Percentiles rank a stretch among this genome's conserved stretches.
These are phyloP conservation scores for Fomitopsis serialis DNA, from an alignment of 768 basidiomycete species.

Conservation along the genomic window DNA sequence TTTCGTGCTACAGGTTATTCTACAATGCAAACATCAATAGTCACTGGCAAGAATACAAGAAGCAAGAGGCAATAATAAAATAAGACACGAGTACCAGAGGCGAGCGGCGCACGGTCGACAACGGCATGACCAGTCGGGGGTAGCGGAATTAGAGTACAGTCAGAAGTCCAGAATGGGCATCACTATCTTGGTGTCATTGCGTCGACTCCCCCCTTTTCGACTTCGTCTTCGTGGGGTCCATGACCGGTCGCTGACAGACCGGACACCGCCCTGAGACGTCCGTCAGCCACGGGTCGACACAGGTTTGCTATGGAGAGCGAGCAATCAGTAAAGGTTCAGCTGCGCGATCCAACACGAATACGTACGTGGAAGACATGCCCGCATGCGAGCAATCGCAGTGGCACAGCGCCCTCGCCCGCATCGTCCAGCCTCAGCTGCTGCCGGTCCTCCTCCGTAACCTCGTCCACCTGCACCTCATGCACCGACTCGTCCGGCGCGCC, in stretches of 20 bases:
- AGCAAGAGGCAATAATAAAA: background rate
- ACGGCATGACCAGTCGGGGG: too few relatives aligned
- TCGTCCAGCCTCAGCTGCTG: constrained; percentile 52
- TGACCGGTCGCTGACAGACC: constrained; percentile 74
- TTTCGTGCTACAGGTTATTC: background rate
- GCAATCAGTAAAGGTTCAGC: constrained; percentile 5
- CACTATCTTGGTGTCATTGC: too few relatives aligned
- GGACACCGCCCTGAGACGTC: constrained; percentile 87
- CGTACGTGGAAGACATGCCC: constrained; percentile 90
- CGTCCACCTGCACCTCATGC: constrained; percentile 26
- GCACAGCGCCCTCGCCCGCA: constrained; percentile 72
- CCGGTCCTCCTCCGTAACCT: constrained; percentile 33
- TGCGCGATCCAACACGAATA: constrained; percentile 7
- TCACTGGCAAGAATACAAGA: background rate
- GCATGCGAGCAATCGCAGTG: constrained; percentile 69
- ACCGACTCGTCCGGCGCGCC: constrained; percentile 15
- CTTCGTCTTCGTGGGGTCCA: constrained; percentile 19
- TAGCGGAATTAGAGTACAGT: too few relatives aligned
- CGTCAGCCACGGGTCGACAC: constrained; percentile 84
- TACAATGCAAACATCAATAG: background rate
- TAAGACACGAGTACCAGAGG: too few relatives aligned
- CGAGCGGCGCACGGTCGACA: too few relatives aligned
- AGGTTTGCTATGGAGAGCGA: constrained; percentile 57
- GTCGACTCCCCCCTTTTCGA: too few relatives aligned
- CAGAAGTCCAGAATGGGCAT: too few relatives aligned